Base-by-base conservation (phyloP, 1,284 basidiomycete genomes). In the Austroboletus rostrupii region DNA sequence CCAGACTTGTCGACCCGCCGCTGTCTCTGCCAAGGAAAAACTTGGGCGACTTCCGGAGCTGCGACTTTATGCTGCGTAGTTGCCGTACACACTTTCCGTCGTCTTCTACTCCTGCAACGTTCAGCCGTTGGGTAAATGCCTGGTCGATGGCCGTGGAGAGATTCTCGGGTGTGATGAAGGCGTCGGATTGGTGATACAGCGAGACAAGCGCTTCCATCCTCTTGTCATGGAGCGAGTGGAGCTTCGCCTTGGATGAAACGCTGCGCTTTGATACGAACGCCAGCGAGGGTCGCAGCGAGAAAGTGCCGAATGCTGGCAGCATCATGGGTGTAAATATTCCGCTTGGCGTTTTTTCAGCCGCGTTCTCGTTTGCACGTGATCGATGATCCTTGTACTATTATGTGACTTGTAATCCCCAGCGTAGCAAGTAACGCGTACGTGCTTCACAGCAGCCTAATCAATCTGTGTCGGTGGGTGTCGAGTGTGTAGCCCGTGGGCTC, bases 171-270 rank as follows among this genome's bases (percentile, higher is more conserved):
- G 85, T 86, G 53, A 89, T 76, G 70, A 85, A 87, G 5, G 69
- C 69, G 47, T 78, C 76, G 40, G 81, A 69, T 67, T 85, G 77
- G 71, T 89, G 86, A 70, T 89, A 89, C 43, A 89, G 75, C 10
- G 79, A 75, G 52, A 87, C 76, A 56, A 89, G 80, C 6, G 84
- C 81, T 53, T 84, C 83, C 70, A 87, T 72, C 68, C 83, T 87
- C 31, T 76, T 72, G n/a, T 76, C 56, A 40, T 56, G 50, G 16
- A 55, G 46, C 5, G 55, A 53, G 37, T 57, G 56, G n/a, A 26
- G 6, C 16, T 41, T 55, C 36, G 53, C 47, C 31, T 46, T 67
- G 49, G 56, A 61, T 16, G 66, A 66, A 10, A 48, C 38, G 23
- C 44, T 21, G 37, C 62, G 66, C 44, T 41, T 54, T 40, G 39